Evolutionary conservation across 192 early-diverging fungal species (phyloP).

Genomic region (Hyaloraphidium curvatum): DNA sequence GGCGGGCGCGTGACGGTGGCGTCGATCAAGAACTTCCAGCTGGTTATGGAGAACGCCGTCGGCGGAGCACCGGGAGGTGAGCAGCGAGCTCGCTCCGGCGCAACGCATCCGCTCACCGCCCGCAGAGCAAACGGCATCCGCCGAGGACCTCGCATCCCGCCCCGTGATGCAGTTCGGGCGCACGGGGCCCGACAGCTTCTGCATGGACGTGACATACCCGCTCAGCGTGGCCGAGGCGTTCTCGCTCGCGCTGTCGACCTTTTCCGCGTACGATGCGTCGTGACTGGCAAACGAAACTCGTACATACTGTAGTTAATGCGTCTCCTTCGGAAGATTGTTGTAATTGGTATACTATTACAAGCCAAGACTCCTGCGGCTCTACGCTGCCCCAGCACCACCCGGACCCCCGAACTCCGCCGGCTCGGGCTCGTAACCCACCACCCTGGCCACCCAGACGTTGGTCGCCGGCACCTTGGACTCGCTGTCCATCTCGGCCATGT

Average conservation of each 20-base stretch:
- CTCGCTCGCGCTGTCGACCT: conserved; percentile 32
- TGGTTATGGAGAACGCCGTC: conserved; percentile 22
- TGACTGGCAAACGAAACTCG: no score
- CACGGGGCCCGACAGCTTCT: conserved; percentile 36
- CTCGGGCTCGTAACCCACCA: no score
- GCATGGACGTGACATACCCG: conserved; percentile 32
- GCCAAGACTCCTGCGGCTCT: no score
- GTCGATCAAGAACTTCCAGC: conserved; percentile 41
- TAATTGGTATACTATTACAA: no score
- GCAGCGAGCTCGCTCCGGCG: background rate
- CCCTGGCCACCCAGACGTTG: no score
- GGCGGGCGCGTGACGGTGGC: conserved; percentile 40
- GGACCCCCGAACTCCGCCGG: no score
- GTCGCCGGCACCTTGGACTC: no score
- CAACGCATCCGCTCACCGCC: background rate
- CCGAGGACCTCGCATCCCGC: no score
- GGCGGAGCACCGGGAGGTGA: conserved; percentile 13
- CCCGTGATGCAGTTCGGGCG: conserved; percentile 47
- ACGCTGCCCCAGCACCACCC: no score
- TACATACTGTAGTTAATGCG: no score
- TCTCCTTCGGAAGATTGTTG: no score
- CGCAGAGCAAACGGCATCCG: conserved; percentile 1
- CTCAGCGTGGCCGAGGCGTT: conserved; percentile 39
- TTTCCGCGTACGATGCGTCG: conserved; percentile 38
- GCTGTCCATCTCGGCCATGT: no score